Evolutionary conservation across 1,139 yeast genomes (phyloP).

Genomic region (Suhomyces coccinellae): DNA sequence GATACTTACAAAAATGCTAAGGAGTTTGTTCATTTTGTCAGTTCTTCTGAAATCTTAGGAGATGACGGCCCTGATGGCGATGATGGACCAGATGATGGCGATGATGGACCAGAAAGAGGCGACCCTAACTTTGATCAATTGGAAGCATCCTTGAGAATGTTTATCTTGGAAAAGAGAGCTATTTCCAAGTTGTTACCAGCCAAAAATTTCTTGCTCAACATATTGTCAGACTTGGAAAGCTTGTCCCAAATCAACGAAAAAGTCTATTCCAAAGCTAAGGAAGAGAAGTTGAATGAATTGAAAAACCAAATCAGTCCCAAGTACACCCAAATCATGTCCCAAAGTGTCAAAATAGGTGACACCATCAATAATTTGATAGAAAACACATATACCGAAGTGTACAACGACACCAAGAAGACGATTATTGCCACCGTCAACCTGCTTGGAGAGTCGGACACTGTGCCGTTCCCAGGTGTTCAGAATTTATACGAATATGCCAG

Average conservation of each 20-base stretch:
- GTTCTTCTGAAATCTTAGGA: slow-evolving; percentile 52
- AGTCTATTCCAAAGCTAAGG: slow-evolving; percentile 51
- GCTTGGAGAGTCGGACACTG: slow-evolving; percentile 52
- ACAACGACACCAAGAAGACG: slow-evolving; percentile 57
- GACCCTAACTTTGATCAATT: slow-evolving; percentile 78
- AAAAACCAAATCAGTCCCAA: slow-evolving; percentile 58
- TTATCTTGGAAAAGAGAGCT: slow-evolving; percentile 86
- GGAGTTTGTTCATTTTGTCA: slow-evolving; percentile 93
- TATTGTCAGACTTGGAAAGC: slow-evolving; percentile 62
- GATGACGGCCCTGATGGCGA: slow-evolving; percentile 37
- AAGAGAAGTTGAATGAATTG: slow-evolving; percentile 48
- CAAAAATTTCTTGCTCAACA: slow-evolving; percentile 72
- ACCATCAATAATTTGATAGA: slow-evolving; percentile 66
- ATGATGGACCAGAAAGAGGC: slow-evolving; percentile 13
- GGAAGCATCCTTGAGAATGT: slow-evolving; percentile 81
- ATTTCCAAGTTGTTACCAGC: slow-evolving; percentile 91
- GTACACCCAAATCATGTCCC: slow-evolving; percentile 53
- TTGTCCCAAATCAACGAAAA: slow-evolving; percentile 63
- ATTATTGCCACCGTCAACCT: slow-evolving; percentile 55
- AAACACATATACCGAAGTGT: slow-evolving; percentile 54
- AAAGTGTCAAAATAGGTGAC: slow-evolving; percentile 58
- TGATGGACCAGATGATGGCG: slow-evolving; percentile 34
- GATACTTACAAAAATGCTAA: slow-evolving; percentile 83
- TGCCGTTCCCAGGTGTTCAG: slow-evolving; percentile 63
- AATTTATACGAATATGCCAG: slow-evolving; percentile 69